These are phyloP conservation scores for Fusarium veterinarium DNA, from an alignment of 2,329 filamentous ascomycete species.

Conservation along the genomic window DNA sequence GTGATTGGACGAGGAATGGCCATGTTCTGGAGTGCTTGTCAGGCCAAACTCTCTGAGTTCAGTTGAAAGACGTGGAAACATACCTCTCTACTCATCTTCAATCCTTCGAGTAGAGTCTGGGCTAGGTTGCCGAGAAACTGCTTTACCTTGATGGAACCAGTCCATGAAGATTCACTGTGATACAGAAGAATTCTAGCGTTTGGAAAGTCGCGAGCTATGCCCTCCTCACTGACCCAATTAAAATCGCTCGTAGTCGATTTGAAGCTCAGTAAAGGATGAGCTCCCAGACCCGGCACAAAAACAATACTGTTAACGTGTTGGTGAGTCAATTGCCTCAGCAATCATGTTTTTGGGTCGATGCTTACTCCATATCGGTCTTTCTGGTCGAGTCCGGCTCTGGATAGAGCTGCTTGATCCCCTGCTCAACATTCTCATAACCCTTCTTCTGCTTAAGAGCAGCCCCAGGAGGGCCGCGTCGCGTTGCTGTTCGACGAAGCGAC, in stretches of 20 bases:
- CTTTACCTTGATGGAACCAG: constrained; percentile 54
- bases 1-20: constrained; percentile 51
- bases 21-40: not conserved
- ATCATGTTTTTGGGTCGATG: not conserved
- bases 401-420: constrained; percentile 55
- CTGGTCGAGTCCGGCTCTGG: constrained; percentile 44
- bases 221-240: constrained; percentile 53
- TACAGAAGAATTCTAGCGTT: constrained; percentile 55
- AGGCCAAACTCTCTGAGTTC: not conserved
- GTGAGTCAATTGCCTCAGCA: not conserved
- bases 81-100: constrained; percentile 52
- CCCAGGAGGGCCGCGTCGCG: constrained; percentile 39
- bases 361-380: constrained; percentile 51
- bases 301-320: constrained; percentile 48
- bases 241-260: constrained; percentile 51
- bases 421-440: constrained; percentile 51
- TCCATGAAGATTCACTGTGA: constrained; percentile 57
- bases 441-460: constrained; percentile 45
- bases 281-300: constrained; percentile 55
- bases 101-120: constrained; percentile 50
- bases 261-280: constrained; percentile 55
- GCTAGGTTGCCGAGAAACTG: constrained; percentile 55
- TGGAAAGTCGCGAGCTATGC: constrained; percentile 53
- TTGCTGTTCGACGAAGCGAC: constrained; percentile 26
- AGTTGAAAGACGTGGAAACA: not conserved